Percentiles rank a stretch among this genome's conserved stretches.
Conservation (phyloP, 257 asterid species). For the Ajuga chamaepitys region DNA sequence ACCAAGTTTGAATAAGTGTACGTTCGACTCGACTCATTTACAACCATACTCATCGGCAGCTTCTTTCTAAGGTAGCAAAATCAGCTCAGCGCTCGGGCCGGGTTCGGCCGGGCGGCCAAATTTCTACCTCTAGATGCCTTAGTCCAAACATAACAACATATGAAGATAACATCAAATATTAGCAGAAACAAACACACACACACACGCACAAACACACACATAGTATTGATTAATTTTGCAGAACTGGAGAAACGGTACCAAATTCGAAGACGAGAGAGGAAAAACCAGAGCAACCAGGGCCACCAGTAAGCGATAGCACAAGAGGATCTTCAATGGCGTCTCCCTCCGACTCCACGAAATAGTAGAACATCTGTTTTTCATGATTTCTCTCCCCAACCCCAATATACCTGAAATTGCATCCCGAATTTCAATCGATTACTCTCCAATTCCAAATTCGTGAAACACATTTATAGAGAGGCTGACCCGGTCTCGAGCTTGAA, state of each 20-base stretch:
- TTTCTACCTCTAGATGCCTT: too few relatives aligned
- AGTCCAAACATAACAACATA: too few relatives aligned
- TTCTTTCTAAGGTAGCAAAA: too few relatives aligned
- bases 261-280: slow-evolving; percentile 28
- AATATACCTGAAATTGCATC: slow-evolving; percentile 25
- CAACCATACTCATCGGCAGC: too few relatives aligned
- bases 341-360: slow-evolving; percentile 36
- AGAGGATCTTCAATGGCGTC: slow-evolving; percentile 34
- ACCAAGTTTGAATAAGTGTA: too few relatives aligned
- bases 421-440: neutral
- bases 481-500: slow-evolving; percentile 45
- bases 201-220: too few relatives aligned
- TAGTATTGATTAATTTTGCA: neutral
- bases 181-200: too few relatives aligned
- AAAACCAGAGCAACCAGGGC: slow-evolving; percentile 53
- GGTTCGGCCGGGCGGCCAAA: too few relatives aligned
- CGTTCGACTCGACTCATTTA: too few relatives aligned
- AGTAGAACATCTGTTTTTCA: slow-evolving; percentile 35
- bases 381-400: slow-evolving; percentile 24
- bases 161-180: too few relatives aligned
- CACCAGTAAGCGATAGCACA: slow-evolving; percentile 44
- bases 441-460: neutral
- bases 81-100: too few relatives aligned
- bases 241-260: slow-evolving; percentile 13
- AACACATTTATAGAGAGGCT: neutral